Evolutionary conservation across 1,284 basidiomycete species (phyloP).

Genomic region (Wolfiporia cocos): DNA sequence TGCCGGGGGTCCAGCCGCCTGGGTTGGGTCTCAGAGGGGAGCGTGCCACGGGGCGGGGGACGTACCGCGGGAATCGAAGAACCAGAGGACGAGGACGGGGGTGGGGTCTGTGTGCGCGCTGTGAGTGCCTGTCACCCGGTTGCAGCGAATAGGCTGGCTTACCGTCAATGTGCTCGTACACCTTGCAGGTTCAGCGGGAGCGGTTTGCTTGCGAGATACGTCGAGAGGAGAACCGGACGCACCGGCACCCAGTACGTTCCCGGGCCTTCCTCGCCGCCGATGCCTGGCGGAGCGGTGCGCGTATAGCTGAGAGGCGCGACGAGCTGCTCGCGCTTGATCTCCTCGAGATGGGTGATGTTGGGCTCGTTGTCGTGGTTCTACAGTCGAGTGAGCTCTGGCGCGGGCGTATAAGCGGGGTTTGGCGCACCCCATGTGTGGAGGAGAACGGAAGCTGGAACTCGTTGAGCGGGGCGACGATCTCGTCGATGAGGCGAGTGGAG

Average conservation of each 20-base stretch:
- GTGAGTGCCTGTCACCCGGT: neutral
- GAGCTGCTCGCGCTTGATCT: conserved; percentile 48
- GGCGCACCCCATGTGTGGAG: conserved; percentile 47
- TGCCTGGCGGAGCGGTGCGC: conserved; percentile 44
- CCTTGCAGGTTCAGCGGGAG: no score
- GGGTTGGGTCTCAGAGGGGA: no score
- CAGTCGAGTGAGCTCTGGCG: no score
- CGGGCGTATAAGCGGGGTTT: no score
- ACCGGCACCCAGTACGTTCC: conserved; percentile 73
- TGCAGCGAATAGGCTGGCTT: no score
- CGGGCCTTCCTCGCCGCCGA: conserved; percentile 56
- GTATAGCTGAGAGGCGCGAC: conserved; percentile 61
- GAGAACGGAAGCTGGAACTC: conserved; percentile 27
- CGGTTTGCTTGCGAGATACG: no score
- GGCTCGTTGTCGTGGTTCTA: conserved; percentile 67
- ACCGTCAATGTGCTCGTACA: no score
- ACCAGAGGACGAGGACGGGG: conserved; percentile 58
- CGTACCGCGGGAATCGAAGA: conserved; percentile 62
- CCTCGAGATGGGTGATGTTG: conserved; percentile 59
- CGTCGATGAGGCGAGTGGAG: conserved; percentile 25
- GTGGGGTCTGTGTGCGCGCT: conserved; percentile 28
- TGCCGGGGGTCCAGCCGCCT: conserved; percentile 44
- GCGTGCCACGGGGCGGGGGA: no score
- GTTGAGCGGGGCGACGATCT: conserved; percentile 30
- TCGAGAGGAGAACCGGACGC: no score